These are phyloP conservation scores for Phaseolus lunatus DNA, from an alignment of 306 rosid genomes.

Conservation along the genomic window DNA sequence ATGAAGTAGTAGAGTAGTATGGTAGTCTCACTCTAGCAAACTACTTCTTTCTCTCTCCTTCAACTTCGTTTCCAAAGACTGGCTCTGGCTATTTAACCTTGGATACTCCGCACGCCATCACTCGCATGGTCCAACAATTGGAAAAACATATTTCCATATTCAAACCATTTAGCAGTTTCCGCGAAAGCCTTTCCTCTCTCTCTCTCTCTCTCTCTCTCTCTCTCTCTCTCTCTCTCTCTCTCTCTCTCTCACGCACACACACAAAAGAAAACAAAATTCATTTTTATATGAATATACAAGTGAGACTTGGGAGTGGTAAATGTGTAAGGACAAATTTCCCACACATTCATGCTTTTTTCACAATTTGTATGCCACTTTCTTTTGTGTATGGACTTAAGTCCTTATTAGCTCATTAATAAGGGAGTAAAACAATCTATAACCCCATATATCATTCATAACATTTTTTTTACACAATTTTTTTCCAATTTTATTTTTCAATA, in stretches of 20 bases:
- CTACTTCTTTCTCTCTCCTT: slow-evolving; percentile 6
- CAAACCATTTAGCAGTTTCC: slow-evolving; percentile 53
- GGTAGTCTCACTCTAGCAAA: slow-evolving; percentile 6
- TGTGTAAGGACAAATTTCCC: slow-evolving; percentile 5
- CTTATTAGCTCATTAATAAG: too few relatives aligned
- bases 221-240: background rate
- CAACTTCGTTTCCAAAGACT: slow-evolving; percentile 44
- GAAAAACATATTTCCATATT: slow-evolving; percentile 34
- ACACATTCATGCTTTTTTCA: too few relatives aligned
- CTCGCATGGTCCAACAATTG: slow-evolving; percentile 46
- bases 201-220: background rate
- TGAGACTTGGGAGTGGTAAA: slow-evolving; percentile 15
- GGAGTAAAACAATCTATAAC: too few relatives aligned
- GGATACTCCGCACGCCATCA: slow-evolving; percentile 44
- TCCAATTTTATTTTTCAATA: too few relatives aligned
- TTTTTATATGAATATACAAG: background rate
- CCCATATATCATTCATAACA: too few relatives aligned
- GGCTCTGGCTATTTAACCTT: slow-evolving; percentile 56
- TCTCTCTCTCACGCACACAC: background rate
- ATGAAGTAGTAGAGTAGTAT: background rate
- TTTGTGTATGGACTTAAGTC: too few relatives aligned
- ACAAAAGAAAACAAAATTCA: background rate
- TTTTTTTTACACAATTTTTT: too few relatives aligned
- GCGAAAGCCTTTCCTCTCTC: slow-evolving; percentile 37
- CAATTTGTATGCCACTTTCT: too few relatives aligned